Conservation (phyloP, 139 green algal genomes). For the Yamagishiella unicocca region DNA sequence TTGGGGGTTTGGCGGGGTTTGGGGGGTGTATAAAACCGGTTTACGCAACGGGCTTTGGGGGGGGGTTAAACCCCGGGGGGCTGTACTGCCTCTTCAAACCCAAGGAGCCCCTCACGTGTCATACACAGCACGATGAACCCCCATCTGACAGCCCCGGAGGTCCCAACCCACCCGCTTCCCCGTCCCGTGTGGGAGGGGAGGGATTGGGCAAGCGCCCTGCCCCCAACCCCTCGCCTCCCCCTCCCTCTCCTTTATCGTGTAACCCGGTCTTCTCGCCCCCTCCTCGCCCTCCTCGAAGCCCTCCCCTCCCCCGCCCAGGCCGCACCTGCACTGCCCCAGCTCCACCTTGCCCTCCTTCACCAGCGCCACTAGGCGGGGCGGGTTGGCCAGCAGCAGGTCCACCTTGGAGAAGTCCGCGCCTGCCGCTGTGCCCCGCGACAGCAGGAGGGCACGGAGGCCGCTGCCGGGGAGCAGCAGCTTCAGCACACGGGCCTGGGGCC, state of each 20-base stretch:
- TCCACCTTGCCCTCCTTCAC: slow-evolving; percentile 69
- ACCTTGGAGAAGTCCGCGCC: slow-evolving; percentile 81
- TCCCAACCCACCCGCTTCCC: too few relatives aligned
- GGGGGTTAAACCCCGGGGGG: too few relatives aligned
- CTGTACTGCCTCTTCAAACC: too few relatives aligned
- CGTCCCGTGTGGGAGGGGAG: too few relatives aligned
- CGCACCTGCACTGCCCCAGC: slow-evolving; percentile 61
- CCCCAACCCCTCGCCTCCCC: not conserved
- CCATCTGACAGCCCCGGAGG: too few relatives aligned
- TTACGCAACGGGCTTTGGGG: too few relatives aligned
- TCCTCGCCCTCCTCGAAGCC: not conserved
- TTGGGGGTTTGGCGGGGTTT: too few relatives aligned
- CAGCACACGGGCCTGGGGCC: slow-evolving; percentile 70
- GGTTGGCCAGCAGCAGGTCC: slow-evolving; percentile 93
- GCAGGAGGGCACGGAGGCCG: slow-evolving; percentile 74
- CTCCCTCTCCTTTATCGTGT: not conserved
- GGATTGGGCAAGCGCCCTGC: too few relatives aligned
- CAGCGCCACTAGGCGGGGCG: slow-evolving; percentile 80
- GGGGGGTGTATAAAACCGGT: too few relatives aligned
- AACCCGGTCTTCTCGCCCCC: not conserved
- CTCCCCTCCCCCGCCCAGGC: not conserved
- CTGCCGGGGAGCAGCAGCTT: slow-evolving; percentile 80
- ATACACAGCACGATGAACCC: too few relatives aligned
- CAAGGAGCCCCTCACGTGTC: too few relatives aligned
- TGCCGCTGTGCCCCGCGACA: slow-evolving; percentile 81